These are phyloP conservation scores for Yamadazyma phyllophila DNA, from an alignment of 805 yeast genomes.

Conservation along the genomic window DNA sequence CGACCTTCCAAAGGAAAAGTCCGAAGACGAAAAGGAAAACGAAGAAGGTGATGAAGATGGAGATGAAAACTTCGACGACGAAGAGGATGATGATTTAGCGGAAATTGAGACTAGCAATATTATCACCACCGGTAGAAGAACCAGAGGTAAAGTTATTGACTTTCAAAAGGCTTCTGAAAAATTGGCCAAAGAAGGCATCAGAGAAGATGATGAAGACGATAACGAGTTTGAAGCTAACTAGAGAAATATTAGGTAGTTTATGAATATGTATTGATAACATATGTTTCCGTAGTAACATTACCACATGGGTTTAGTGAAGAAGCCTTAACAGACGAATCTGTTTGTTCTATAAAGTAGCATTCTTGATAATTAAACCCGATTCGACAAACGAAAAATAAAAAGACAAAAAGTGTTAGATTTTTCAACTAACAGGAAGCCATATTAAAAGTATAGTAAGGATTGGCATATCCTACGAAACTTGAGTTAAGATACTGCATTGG, in stretches of 20 bases:
- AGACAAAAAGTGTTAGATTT: slow-evolving; percentile 7
- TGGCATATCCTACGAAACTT: slow-evolving; percentile 34
- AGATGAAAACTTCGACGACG: slow-evolving; percentile 45
- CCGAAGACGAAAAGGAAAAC: slow-evolving; percentile 45
- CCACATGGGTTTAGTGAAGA: background rate
- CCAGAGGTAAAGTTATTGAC: slow-evolving; percentile 86
- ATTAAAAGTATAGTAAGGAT: slow-evolving; percentile 36
- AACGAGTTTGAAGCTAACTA: slow-evolving; percentile 21
- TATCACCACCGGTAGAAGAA: slow-evolving; percentile 82
- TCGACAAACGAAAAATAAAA: slow-evolving; percentile 9
- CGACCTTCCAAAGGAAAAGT: slow-evolving; percentile 48
- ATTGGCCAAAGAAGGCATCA: slow-evolving; percentile 49
- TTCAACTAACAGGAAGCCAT: slow-evolving; percentile 25
- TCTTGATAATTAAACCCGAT: background rate
- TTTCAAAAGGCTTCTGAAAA: slow-evolving; percentile 77
- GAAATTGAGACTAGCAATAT: slow-evolving; percentile 84
- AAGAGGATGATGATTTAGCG: slow-evolving; percentile 66
- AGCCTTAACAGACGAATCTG: background rate
- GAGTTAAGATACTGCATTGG: slow-evolving; percentile 21
- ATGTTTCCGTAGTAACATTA: background rate
- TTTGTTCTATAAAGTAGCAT: background rate
- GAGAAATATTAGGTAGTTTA: background rate
- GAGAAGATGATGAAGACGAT: slow-evolving; percentile 36
- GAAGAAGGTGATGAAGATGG: slow-evolving; percentile 46
- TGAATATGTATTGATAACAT: background rate